Conservation (phyloP, 2,329 filamentous ascomycete species). For the Sporothrix brunneoviolacea region DNA sequence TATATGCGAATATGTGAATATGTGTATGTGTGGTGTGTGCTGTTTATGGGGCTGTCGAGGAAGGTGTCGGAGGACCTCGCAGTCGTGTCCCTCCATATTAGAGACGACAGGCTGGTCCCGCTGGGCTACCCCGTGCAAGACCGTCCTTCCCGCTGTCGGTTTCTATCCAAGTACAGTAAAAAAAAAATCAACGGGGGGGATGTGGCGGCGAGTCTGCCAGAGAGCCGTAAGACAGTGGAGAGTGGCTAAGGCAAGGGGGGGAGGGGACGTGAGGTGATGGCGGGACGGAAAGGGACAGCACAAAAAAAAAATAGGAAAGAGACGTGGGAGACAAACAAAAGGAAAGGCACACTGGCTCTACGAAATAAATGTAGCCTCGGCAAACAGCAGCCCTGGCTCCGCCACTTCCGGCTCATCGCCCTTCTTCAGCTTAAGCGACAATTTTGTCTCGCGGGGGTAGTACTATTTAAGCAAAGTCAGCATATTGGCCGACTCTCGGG, state of each 20-base stretch:
- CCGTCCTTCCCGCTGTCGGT: no score
- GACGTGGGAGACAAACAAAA: not conserved
- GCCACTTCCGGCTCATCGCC: conserved; percentile 66
- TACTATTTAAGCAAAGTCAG: conserved; percentile 64
- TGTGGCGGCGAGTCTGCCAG: no score
- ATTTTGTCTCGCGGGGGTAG: conserved; percentile 53
- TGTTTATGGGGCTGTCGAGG: not conserved
- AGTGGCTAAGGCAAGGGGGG: no score
- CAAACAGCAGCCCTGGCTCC: conserved; percentile 75
- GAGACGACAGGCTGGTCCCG: no score
- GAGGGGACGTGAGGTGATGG: not conserved
- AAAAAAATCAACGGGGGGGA: not conserved
- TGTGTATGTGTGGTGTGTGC: not conserved
- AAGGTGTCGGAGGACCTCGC: no score
- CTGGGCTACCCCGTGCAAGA: no score
- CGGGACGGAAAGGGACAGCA: conserved; percentile 1
- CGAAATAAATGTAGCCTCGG: conserved; percentile 95
- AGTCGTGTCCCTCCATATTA: no score
- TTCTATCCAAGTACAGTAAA: not conserved
- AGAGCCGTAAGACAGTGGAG: no score
- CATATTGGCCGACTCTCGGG: not conserved
- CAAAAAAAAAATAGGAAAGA: not conserved
- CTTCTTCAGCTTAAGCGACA: conserved; percentile 75
- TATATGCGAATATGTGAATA: no score
- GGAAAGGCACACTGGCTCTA: no score